These are phyloP conservation scores for Pseudogymnoascus sp. DNA, from an alignment of 2,329 filamentous ascomycete genomes.

Conservation along the genomic window DNA sequence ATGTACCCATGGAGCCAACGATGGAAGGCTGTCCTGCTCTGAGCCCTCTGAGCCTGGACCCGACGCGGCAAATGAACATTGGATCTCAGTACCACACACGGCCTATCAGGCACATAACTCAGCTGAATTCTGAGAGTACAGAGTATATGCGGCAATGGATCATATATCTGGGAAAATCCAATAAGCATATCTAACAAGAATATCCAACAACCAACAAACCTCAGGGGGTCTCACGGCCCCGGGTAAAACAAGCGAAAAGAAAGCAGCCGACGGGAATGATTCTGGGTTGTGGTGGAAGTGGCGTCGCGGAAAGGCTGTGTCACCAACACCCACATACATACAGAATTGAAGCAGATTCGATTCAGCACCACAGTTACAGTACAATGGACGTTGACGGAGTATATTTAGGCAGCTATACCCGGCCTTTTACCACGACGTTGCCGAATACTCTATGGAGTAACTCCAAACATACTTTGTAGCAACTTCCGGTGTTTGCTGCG, in stretches of 20 bases:
- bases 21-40: neutral
- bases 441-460: neutral
- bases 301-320: neutral
- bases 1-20: neutral
- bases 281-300: conserved; percentile 1
- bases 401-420: conserved; percentile 1
- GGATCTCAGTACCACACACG: neutral
- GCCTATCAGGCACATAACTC: neutral
- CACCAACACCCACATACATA: neutral
- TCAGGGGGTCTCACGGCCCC: too few relatives aligned
- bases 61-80: neutral
- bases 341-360: neutral
- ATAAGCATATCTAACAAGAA: too few relatives aligned
- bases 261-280: neutral
- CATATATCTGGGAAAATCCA: neutral
- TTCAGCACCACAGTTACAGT: neutral
- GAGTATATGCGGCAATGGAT: neutral
- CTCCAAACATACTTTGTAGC: neutral
- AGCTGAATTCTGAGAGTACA: neutral
- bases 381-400: neutral
- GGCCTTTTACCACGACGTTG: neutral
- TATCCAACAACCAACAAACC: neutral
- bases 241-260: neutral
- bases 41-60: conserved; percentile 6
- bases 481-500: too few relatives aligned